phyloP scores from a whole-genome alignment of 1,284 basidiomycete genomes.

The Ceratobasidium sp. region DNA sequence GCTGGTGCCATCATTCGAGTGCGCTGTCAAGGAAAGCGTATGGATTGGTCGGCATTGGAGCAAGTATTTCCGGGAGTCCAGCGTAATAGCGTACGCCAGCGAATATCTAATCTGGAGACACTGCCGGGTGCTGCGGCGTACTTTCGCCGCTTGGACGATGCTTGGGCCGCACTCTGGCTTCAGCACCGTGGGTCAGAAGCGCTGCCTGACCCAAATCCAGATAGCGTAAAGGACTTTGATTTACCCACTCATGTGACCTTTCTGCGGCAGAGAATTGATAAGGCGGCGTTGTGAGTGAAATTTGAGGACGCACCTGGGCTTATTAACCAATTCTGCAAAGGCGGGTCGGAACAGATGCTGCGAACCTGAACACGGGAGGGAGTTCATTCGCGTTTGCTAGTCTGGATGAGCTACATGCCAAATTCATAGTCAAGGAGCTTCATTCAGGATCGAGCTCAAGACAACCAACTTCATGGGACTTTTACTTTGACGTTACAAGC shows the following conservation, averaged over 20 bases:
- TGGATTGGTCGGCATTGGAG: constrained; percentile 73
- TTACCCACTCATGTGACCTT: constrained; percentile 78
- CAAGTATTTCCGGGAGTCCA: constrained; percentile 79
- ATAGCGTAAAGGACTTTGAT: constrained; percentile 75
- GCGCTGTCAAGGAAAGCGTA: constrained; percentile 67
- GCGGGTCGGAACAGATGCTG: not conserved
- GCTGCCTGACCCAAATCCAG: constrained; percentile 74
- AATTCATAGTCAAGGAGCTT: constrained; percentile 61
- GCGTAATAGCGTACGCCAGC: constrained; percentile 69
- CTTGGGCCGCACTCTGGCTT: constrained; percentile 79
- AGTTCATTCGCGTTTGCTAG: constrained; percentile 55
- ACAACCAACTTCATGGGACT: constrained; percentile 60
- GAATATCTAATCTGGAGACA: constrained; percentile 62
- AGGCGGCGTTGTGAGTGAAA: constrained; percentile 75
- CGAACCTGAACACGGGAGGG: not conserved
- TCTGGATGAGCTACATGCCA: constrained; percentile 55
- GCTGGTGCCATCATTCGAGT: constrained; percentile 81
- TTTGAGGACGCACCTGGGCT: not conserved
- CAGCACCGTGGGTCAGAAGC: constrained; percentile 68
- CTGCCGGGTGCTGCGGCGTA: constrained; percentile 75
- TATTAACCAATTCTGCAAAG: not conserved
- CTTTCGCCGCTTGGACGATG: constrained; percentile 77
- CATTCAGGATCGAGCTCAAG: constrained; percentile 34
- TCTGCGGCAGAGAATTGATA: constrained; percentile 80
- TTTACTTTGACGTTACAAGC: constrained; percentile 70